Base-by-base conservation (phyloP, 495 filamentous ascomycete species). In the Penicillium cinerascens region DNA sequence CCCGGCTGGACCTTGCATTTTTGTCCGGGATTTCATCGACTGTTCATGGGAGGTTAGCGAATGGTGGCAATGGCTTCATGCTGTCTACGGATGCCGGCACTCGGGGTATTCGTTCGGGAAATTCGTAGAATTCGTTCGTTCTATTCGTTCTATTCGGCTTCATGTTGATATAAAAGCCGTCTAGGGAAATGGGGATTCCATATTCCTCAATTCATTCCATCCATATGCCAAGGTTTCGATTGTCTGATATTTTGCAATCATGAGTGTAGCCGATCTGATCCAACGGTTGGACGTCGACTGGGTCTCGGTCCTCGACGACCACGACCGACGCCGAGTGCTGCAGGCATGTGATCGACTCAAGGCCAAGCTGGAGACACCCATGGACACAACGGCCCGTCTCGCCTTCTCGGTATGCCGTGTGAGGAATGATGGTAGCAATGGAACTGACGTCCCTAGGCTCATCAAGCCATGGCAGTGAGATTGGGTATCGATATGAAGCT, bases 381-480 rank as follows among this genome's bases (percentile, higher is more conserved):
- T 41, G 3, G 59, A 51, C 15, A 38, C 21, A 1, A 44, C 26
- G 18, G 36, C 49, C 29, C 56, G 60, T 40, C 51, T 61, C 8
- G 29, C 49, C 6, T 56, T 56, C 25, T 63, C 60, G 49, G 60
- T 59, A 63, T 47, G 52, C 25, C 46, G 47, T 37, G 22, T 37
- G 17, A 13, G 36, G 36, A 47, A 13, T 38, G 38, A 38, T 35
- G 17, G 45, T 9, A 42, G 10, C 40, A 10, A 33, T 36, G 16
- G 44, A 17, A 7, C 29, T 8, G 49, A 26, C 10, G 29, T 16
- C 1, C 5, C 11, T 47, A 65, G 62, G 49, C 43, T 16, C 56
- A 62, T 33, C 63, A 58, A 55, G 52, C 51, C 9, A 62, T 65
- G 39, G 56, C 56, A 29, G 10, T 62, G 6, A 46, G 63, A 37